A percentile compares a stretch with the other conserved stretches of the same genome.
These are phyloP conservation scores for Ganoderma lingzhi DNA, from an alignment of 1,284 basidiomycete genomes.

Conservation along the genomic window DNA sequence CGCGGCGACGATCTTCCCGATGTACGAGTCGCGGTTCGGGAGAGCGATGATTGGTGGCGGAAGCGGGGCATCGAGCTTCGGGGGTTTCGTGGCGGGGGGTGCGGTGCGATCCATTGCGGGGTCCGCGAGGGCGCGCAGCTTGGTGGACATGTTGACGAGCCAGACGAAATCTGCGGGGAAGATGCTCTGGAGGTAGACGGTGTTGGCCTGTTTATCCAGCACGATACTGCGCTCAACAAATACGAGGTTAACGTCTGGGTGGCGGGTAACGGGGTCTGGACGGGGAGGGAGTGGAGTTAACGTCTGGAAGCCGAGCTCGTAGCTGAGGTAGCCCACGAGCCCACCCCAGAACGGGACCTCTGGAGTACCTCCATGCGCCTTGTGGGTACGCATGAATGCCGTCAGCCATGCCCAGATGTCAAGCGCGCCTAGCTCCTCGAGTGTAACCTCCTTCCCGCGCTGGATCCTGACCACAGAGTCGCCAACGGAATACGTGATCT, in stretches of 20 bases:
- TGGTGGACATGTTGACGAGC: constrained; percentile 53
- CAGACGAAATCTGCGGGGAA: constrained; percentile 64
- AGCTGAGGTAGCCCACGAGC: constrained; percentile 74
- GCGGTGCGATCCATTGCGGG: neutral
- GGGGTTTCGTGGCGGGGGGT: constrained; percentile 6
- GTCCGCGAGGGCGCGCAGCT: constrained; percentile 32
- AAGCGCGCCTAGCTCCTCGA: constrained; percentile 45
- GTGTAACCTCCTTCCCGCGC: constrained; percentile 33
- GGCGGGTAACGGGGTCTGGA: constrained; percentile 37
- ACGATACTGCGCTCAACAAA: constrained; percentile 82
- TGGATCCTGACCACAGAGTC: constrained; percentile 55
- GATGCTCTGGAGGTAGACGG: constrained; percentile 70
- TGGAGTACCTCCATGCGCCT: constrained; percentile 53
- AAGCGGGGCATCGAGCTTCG: constrained; percentile 17
- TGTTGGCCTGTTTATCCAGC: constrained; percentile 58
- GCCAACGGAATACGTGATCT: constrained; percentile 64
- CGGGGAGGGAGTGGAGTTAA: constrained; percentile 50
- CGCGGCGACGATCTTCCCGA: constrained; percentile 75
- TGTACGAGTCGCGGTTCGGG: constrained; percentile 71
- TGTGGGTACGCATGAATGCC: constrained; percentile 65
- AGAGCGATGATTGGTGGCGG: constrained; percentile 49
- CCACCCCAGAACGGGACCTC: constrained; percentile 83
- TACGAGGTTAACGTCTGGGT: constrained; percentile 76
- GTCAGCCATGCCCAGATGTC: constrained; percentile 79
- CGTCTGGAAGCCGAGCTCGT: constrained; percentile 74